Base-by-base conservation (phyloP, 2,329 filamentous ascomycete species). In the Thielaviopsis euricoi region DNA sequence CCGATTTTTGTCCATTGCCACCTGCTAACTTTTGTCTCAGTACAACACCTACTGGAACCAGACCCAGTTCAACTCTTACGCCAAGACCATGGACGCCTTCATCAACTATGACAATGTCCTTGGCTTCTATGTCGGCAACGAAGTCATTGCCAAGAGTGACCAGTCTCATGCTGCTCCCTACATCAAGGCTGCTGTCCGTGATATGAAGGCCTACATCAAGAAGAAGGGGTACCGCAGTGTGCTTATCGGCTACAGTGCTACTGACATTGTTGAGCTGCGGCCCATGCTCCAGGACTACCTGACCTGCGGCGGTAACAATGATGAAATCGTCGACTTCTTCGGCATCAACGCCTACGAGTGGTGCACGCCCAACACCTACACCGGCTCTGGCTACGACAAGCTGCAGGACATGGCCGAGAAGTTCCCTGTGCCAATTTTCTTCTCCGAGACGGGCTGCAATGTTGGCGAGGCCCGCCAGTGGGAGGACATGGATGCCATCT, bases 381-480 rank as follows among this genome's bases (percentile, higher is more conserved):
- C 73, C 25, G 73, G 69, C 6, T 81, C 88, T 2, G 88, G 87
- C 59, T 95, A 95, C 71, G 66, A 74, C 52, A 74, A 75, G 62
- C 79, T 94, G 26, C 77, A 89, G 67, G 69, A 75, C 56, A 82
- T 85, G 62, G 82, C 86, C 6, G 76, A 77, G 43, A 70, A 80
- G 64, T 90, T 89, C 69, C 84, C 82, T 52, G 81, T 94, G n/a
- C 89, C 87, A 21, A 88, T 93, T 65, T 90, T 89, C 75, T 88
- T 95, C 71, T 90, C 87, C 37, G 89, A 95, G 71, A 93, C 87
- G 2, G 89, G 89, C 60, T 95, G 89, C 76, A 90, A 87, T 67
- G 76, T 73, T 0, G 64, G 64, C 6, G 71, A 72, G 1, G 82
- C 83, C 0, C 78, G 85, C 50, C 71, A 75, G 1, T 89, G 86